Evolutionary conservation across 2,329 filamentous ascomycete species (phyloP), one percentile per base, ranked within the genome.

Genomic region (Rhinocladiella mackenziei): DNA sequence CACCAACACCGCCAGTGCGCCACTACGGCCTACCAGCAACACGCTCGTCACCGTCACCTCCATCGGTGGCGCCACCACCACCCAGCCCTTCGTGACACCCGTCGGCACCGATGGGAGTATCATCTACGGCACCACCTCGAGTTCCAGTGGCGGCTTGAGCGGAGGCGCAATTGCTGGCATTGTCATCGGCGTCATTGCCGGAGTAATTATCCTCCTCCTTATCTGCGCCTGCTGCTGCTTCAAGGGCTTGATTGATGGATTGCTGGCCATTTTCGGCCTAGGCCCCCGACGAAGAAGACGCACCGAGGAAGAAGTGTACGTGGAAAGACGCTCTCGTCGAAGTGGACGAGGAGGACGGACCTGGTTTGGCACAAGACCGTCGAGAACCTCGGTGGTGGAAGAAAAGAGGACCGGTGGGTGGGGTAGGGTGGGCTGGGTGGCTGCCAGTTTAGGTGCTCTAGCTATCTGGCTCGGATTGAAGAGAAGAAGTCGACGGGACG

Each of bases 161-260:
- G 70, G 69, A 13, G 71, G 71, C 15, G 71, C 71, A 1, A 74
- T 74, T 45, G 71, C 71, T 14, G 71, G 71, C 28, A 74, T 74
- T 37, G 71, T 74, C 43, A 71, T 74, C 40, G 71, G 71, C 29
- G 65, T 66, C 13, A 64, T 74, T 42, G 63, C 63, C 1, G 71
- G 68, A 37, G 62, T 71, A 8, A 58, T 72, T 35, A 53, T 73
- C 9, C 55, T 74, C 26, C 53, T 73, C 17, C 59, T 73, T 15
- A 50, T 74, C 17, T 71, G 67, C 52, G 59, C 62, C 39, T 72
- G 65, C 53, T 56, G 65, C 48, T 72, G 70, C 47, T 65, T 67
- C 48, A 67, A 62, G 31, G 64, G 66, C 8, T 55, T 63, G 19
- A 41, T 72, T 17, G 63, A 68, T 22, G 61, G 60, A 5, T 39